phyloP scores from a whole-genome alignment of 306 rosid genomes.

The Cucumis cinereus region DNA sequence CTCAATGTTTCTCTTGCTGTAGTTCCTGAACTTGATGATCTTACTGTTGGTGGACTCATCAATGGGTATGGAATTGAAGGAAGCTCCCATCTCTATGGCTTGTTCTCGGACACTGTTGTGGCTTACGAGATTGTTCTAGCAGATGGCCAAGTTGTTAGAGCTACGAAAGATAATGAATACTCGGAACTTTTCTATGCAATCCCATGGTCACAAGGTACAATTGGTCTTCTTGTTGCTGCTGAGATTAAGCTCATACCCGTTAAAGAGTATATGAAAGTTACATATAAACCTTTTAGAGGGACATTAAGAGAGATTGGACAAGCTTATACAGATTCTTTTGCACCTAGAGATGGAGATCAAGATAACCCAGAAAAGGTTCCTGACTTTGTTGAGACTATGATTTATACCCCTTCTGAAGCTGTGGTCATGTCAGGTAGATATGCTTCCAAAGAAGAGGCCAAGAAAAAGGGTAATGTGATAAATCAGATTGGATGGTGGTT shows the following conservation, averaged over 20 bases:
- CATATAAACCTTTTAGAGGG: conserved; percentile 68
- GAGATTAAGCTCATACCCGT: conserved; percentile 75
- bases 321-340: conserved; percentile 70
- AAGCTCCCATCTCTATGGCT: conserved; percentile 83
- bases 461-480: conserved; percentile 73
- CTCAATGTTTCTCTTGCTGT: conserved; percentile 88
- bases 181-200: conserved; percentile 81
- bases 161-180: conserved; percentile 76
- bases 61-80: conserved; percentile 98
- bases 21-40: conserved; percentile 96
- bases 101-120: conserved; percentile 88
- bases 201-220: conserved; percentile 99
- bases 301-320: conserved; percentile 69
- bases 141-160: conserved; percentile 78
- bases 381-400: conserved; percentile 89
- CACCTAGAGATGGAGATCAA: conserved; percentile 83
- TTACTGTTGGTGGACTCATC: conserved; percentile 95
- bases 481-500: conserved; percentile 95
- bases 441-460: conserved; percentile 87
- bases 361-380: conserved; percentile 81
- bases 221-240: conserved; percentile 90
- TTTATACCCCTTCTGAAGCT: conserved; percentile 53
- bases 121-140: conserved; percentile 80
- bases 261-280: conserved; percentile 86
- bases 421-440: conserved; percentile 87